phyloP scores from a whole-genome alignment of 129 eudicot species.

The Solidago caesia region DNA sequence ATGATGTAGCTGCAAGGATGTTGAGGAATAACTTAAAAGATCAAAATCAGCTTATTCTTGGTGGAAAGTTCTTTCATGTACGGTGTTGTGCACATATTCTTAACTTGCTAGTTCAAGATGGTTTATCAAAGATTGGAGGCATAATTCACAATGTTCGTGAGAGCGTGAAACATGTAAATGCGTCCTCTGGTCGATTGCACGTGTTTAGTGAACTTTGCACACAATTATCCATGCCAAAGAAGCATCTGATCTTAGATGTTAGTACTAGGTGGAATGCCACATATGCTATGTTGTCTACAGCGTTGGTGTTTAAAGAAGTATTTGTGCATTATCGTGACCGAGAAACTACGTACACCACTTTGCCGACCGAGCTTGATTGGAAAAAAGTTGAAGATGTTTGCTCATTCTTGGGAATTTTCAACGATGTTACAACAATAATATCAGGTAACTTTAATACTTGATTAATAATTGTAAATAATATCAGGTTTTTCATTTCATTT shows the following conservation, averaged over 20 bases:
- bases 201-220: background rate
- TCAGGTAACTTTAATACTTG: background rate
- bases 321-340: background rate
- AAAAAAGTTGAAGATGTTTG: slow-evolving; percentile 4
- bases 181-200: background rate
- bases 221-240: background rate
- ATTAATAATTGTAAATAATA: background rate
- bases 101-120: slow-evolving; percentile 9
- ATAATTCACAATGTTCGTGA: slow-evolving; percentile 12
- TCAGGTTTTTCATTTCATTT: background rate
- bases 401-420: slow-evolving; percentile 10
- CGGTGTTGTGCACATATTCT: slow-evolving; percentile 15
- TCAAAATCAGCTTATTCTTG: background rate
- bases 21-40: background rate
- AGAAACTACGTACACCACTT: background rate
- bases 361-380: background rate
- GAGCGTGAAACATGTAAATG: slow-evolving; percentile 4
- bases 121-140: background rate
- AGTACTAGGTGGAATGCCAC: background rate
- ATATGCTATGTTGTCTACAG: background rate
- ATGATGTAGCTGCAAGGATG: slow-evolving; percentile 15
- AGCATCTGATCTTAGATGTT: slow-evolving; percentile 7
- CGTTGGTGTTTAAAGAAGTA: background rate
- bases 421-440: background rate
- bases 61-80: slow-evolving; percentile 15